Conservation (phyloP, 495 filamentous ascomycete genomes). For the Parmelia sp. region DNA sequence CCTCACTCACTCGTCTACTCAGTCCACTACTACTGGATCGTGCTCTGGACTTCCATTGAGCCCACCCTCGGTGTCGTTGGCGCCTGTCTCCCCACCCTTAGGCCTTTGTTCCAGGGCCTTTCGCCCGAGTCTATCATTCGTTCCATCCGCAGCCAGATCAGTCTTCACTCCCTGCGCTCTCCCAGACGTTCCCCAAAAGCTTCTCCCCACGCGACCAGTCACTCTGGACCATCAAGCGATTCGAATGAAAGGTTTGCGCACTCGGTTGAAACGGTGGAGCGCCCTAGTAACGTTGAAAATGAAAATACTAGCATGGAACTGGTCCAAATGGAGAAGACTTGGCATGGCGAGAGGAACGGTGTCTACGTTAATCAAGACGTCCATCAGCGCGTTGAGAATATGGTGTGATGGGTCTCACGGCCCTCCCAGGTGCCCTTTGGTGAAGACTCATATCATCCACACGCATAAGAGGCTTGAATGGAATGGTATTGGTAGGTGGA, state of each 20-base stretch:
- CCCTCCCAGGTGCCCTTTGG: neutral
- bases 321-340: neutral
- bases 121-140: constrained; percentile 39
- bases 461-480: neutral
- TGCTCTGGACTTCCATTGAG: constrained; percentile 18
- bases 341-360: neutral
- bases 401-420: constrained; percentile 1
- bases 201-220: neutral
- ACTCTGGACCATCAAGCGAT: neutral
- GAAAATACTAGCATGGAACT: neutral
- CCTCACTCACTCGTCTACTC: neutral
- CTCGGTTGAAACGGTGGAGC: neutral
- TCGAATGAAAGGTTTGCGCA: neutral
- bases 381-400: neutral
- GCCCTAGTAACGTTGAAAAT: neutral
- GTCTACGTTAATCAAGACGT: neutral
- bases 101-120: constrained; percentile 17
- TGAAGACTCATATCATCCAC: neutral
- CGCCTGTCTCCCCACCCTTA: constrained; percentile 19
- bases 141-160: constrained; percentile 45
- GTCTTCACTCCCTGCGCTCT: constrained; percentile 35
- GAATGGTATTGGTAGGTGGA: neutral
- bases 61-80: constrained; percentile 16
- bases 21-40: constrained; percentile 17
- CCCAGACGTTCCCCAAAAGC: neutral